Evolutionary conservation across 2,329 filamentous ascomycete species (phyloP), one percentile per base, ranked within the genome.

Genomic region (Venturia oleaginea): DNA sequence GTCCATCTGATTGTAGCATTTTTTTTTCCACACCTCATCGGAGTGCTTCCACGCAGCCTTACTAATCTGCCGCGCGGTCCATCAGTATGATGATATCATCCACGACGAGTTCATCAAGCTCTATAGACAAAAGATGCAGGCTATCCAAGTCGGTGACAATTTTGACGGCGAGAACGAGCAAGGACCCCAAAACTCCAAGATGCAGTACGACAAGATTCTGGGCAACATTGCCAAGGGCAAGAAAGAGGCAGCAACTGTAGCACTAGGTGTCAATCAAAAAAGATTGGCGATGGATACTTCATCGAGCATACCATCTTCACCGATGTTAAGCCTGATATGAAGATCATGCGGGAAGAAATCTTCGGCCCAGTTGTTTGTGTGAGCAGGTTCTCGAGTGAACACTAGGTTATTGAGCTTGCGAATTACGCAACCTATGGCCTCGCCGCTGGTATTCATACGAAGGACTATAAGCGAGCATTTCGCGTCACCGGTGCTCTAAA

Each of bases 221-320:
- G 38, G 38, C 13, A 15, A 40, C 38, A 17, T 40, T 17, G 11
- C 38, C 17, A 4, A 40, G 1, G 34, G 38, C 38, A 40, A 40
- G 13, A 40, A 40, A 15, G 13, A 17, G 38, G 34, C 8, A 10
- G 34, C 34, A 6, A 37, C 34, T 37, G 5, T 37, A 37, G 38
- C 4, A 4, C 13, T 17, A 15, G 38, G 38, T 40, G 4, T 11
- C 38, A 40, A 40, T 13, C 38, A 11, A 40, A 40, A 40, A 40
- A 40, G 4, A 40, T 15, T 17, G 68, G 71, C 59, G 70, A 70
- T n/a, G 72, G 72, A 1, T 70, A 67, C 62, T 73, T 69, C 30
- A 63, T 74, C 22, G 65, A 72, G 66, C 73, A 72, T 6, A 71
- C 70, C 15, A 71, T 75, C 59, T 74, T 74, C 67, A 64, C 73